Base-by-base conservation (phyloP, 169 alveolate genomes). In the Theileria annulata region DNA sequence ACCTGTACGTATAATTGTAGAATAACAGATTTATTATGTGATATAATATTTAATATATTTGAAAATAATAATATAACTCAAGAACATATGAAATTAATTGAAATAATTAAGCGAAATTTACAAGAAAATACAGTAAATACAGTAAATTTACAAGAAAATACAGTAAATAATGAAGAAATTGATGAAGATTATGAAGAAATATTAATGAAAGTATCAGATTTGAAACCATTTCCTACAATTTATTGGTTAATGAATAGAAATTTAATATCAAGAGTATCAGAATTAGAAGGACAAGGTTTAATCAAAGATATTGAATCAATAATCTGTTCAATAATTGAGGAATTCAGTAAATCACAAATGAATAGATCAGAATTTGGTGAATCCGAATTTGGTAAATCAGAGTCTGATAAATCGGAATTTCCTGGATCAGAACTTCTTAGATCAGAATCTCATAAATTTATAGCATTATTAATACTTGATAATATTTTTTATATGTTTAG, bases 201-300 rank as follows among this genome's bases (percentile, higher is more conserved):
- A 42, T 9, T 90, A 28, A 37, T 42, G 17, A 78, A 77, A 42
- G 68, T 87, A 33, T 72, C 48, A 42, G 37, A 70, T 33, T 70
- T 90, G 31, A 79, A 80, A 42, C 94, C 94, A 21, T 90, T 90
- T 77, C 94, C 94, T 17, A 90, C 94, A 17, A 79, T 74, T 25
- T 90, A 85, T 27, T 90, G 93, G 92, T 47, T 90, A 49, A 82
- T 77, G 17, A 88, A 87, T 51, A 84, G 79, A 30, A 71, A 79
- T 17, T 74, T 87, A 27, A 77, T 86, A 35, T 77, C 80, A 9
- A 80, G 79, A 48, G 88, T 90, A n/a, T 87, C 93, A 19, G 77
- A 79, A n/a, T 58, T 90, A n/a, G 94, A 90, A 71, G 88, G 88
- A 30, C 31, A 68, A n/a, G 92, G 92, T 13, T 75, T 77, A 8